These are phyloP conservation scores for Camellia lanceoleosa DNA, from an alignment of 148 eudicot species.

Conservation along the genomic window DNA sequence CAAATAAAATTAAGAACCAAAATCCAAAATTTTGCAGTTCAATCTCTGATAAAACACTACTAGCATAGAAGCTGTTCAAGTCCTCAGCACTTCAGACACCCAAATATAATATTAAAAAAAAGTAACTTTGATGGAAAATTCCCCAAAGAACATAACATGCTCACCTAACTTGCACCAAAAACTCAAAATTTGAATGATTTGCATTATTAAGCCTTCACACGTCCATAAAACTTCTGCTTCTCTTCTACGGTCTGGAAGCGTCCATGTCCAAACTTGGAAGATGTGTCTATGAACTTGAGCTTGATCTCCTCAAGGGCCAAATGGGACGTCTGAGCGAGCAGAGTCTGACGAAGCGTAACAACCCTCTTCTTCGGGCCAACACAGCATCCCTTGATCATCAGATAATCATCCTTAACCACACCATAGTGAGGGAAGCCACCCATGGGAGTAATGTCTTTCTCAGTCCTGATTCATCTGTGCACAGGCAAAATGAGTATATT, in stretches of 20 bases:
- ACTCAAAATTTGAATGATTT: neutral
- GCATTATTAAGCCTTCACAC: constrained; percentile 39
- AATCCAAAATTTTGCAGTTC: neutral
- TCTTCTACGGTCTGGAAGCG: constrained; percentile 83
- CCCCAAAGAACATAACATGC: neutral
- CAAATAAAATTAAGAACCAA: neutral
- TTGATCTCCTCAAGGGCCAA: too few relatives aligned
- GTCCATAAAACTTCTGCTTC: constrained; percentile 64
- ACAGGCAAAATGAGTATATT: neutral
- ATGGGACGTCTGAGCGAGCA: too few relatives aligned
- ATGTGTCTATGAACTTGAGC: too few relatives aligned
- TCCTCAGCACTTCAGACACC: neutral
- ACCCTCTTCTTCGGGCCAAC: too few relatives aligned
- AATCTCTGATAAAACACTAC: constrained; percentile 13
- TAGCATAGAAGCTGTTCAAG: neutral
- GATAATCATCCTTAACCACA: too few relatives aligned
- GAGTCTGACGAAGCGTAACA: too few relatives aligned
- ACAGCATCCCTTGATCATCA: too few relatives aligned
- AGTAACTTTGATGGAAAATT: neutral
- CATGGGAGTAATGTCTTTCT: too few relatives aligned
- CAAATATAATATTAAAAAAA: neutral
- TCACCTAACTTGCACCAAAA: neutral
- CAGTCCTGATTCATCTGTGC: constrained; percentile 42
- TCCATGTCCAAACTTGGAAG: too few relatives aligned
- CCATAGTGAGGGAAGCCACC: too few relatives aligned